Evolutionary conservation across 164 flowering plant species (phyloP).

Genomic region (Macadamia integrifolia): DNA sequence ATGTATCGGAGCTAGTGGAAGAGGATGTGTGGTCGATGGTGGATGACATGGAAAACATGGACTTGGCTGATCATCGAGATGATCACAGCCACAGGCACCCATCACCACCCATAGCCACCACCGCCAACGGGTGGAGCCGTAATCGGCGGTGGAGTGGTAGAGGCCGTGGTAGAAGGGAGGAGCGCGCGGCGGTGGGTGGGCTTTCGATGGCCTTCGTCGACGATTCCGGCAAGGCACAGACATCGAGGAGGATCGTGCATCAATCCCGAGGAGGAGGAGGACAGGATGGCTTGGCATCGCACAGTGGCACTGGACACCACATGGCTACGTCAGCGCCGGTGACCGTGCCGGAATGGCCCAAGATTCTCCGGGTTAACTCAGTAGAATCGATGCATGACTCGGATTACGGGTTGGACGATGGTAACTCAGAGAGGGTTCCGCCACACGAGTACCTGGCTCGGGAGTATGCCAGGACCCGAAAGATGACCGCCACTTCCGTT

Average conservation of each 20-base stretch:
- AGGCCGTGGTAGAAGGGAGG: background rate
- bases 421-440: slow-evolving; percentile 56
- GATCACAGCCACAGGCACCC: background rate
- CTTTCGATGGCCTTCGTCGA: slow-evolving; percentile 74
- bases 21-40: slow-evolving; percentile 31
- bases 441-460: slow-evolving; percentile 93
- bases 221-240: slow-evolving; percentile 21
- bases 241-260: slow-evolving; percentile 55
- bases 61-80: background rate
- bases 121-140: slow-evolving; percentile 2
- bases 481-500: slow-evolving; percentile 50
- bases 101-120: background rate
- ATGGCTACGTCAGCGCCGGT: slow-evolving; percentile 83
- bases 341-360: slow-evolving; percentile 81
- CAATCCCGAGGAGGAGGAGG: slow-evolving; percentile 28
- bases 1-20: slow-evolving; percentile 23
- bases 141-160: slow-evolving; percentile 1
- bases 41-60: slow-evolving; percentile 4
- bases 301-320: slow-evolving; percentile 30
- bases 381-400: slow-evolving; percentile 57
- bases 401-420: slow-evolving; percentile 39
- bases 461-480: slow-evolving; percentile 37
- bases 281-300: slow-evolving; percentile 24
- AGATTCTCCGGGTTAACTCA: slow-evolving; percentile 62
- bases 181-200: slow-evolving; percentile 48